Evolutionary conservation across 23 red algal species (phyloP).

Genomic region (Chondrus crispus): DNA sequence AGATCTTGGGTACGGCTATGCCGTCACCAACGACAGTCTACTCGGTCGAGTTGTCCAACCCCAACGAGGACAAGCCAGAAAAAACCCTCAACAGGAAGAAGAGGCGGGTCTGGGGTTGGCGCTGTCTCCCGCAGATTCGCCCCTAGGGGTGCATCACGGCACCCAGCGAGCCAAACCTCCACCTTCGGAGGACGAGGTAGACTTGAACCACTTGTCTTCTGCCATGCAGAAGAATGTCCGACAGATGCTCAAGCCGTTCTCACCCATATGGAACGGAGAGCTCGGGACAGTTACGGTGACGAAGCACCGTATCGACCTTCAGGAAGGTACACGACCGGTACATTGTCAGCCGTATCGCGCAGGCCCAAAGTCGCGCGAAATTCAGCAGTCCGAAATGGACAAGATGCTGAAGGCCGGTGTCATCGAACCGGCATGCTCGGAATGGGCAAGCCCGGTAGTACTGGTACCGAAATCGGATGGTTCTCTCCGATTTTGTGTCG

Average conservation of each 20-base stretch:
- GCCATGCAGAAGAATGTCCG: background rate
- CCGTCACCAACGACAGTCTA: background rate
- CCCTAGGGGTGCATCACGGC: too few species aligned
- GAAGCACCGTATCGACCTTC: background rate
- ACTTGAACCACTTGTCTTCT: background rate
- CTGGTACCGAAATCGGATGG: background rate
- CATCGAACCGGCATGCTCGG: background rate
- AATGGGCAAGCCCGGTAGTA: conserved; percentile 12
- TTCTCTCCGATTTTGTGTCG: background rate
- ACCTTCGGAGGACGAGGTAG: background rate
- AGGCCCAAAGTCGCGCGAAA: background rate
- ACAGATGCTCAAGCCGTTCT: background rate
- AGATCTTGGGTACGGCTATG: background rate
- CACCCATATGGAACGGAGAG: background rate
- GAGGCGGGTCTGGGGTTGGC: too few species aligned
- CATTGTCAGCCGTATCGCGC: background rate
- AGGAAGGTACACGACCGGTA: background rate
- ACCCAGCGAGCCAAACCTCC: background rate
- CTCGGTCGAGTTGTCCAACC: background rate
- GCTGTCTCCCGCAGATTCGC: too few species aligned
- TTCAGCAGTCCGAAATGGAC: background rate
- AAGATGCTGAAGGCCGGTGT: background rate
- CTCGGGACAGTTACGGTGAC: background rate
- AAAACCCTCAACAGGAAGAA: background rate
- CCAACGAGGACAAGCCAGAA: too few species aligned